phyloP scores from a whole-genome alignment of 2,329 filamentous ascomycete genomes.

The Penicillium frequentans region DNA sequence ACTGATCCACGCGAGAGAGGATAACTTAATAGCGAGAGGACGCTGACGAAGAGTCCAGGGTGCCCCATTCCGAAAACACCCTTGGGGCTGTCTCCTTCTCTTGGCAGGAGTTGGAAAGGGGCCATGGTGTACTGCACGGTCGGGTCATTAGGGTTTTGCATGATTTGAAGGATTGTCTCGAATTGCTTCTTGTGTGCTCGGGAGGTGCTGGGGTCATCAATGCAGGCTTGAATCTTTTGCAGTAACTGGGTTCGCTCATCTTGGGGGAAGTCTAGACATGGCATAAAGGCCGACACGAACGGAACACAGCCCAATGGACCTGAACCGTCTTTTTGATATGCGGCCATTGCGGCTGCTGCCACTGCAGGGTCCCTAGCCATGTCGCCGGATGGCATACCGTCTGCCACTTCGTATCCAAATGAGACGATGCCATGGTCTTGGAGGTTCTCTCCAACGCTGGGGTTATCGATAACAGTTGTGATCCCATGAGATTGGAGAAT shows the following conservation, averaged over 20 bases:
- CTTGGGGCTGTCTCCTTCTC: constrained; percentile 2
- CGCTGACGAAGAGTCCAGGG: constrained; percentile 18
- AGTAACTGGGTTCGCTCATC: constrained; percentile 6
- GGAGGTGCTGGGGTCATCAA: constrained; percentile 1
- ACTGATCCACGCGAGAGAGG: constrained; percentile 34
- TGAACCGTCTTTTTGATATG: constrained; percentile 24
- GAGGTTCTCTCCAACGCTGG: constrained; percentile 52
- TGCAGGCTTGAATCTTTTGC: constrained; percentile 1
- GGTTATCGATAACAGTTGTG: constrained; percentile 43
- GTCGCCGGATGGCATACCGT: constrained; percentile 27
- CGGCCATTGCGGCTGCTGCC: constrained; percentile 20
- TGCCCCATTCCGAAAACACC: constrained; percentile 14
- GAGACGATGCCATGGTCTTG: constrained; percentile 47
- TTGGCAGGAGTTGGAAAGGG: constrained; percentile 19
- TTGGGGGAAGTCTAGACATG: constrained; percentile 9
- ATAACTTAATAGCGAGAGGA: constrained; percentile 27
- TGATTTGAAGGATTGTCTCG: constrained; percentile 8
- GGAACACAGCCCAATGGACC: constrained; percentile 26
- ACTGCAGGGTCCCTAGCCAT: constrained; percentile 12
- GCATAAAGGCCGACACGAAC: constrained; percentile 23
- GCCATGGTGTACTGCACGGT: constrained; percentile 21
- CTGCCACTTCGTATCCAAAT: constrained; percentile 23
- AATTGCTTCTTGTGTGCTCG: constrained; percentile 13
- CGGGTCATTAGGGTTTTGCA: constrained; percentile 15
- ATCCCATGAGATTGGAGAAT: constrained; percentile 46